These are phyloP conservation scores for Cytospora paraplurivora DNA, from an alignment of 2,329 filamentous ascomycete genomes.

Conservation along the genomic window DNA sequence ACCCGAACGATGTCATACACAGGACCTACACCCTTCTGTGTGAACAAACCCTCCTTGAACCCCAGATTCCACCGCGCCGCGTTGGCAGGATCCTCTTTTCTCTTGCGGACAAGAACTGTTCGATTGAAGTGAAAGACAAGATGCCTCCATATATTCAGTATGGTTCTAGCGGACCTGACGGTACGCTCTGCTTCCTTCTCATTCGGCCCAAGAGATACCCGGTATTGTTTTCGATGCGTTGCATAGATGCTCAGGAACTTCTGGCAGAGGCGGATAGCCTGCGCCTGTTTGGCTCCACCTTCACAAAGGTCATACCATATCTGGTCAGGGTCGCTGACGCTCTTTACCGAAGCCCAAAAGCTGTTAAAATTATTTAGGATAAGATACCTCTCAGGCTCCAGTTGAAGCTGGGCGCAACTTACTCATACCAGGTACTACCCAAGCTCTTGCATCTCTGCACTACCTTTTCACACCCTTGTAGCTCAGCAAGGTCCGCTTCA, in stretches of 20 bases:
- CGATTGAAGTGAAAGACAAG: neutral
- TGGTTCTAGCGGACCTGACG: neutral
- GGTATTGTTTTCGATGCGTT: neutral
- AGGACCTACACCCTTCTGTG: neutral
- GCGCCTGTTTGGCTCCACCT: neutral
- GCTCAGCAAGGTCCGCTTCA: slow-evolving; percentile 2
- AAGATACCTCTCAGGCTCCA: slow-evolving; percentile 8
- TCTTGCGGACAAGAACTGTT: slow-evolving; percentile 3
- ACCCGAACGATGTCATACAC: neutral
- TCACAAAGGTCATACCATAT: neutral
- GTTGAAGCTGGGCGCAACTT: neutral
- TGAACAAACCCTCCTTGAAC: neutral
- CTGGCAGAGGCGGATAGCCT: neutral
- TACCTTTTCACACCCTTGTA: no score
- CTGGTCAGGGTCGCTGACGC: neutral
- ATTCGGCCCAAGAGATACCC: neutral
- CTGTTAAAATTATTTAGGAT: slow-evolving; percentile 20
- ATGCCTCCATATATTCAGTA: neutral
- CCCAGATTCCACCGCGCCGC: slow-evolving; percentile 1
- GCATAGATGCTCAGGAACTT: neutral
- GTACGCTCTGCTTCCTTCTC: slow-evolving; percentile 6
- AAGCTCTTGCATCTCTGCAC: neutral
- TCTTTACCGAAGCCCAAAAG: neutral
- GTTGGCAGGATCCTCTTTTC: slow-evolving; percentile 2
- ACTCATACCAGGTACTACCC: neutral